A percentile compares a stretch with the other conserved stretches of the same genome.
These are phyloP conservation scores for Globisporangium perplexum DNA, from an alignment of 352 stramenopile species.

Conservation along the genomic window DNA sequence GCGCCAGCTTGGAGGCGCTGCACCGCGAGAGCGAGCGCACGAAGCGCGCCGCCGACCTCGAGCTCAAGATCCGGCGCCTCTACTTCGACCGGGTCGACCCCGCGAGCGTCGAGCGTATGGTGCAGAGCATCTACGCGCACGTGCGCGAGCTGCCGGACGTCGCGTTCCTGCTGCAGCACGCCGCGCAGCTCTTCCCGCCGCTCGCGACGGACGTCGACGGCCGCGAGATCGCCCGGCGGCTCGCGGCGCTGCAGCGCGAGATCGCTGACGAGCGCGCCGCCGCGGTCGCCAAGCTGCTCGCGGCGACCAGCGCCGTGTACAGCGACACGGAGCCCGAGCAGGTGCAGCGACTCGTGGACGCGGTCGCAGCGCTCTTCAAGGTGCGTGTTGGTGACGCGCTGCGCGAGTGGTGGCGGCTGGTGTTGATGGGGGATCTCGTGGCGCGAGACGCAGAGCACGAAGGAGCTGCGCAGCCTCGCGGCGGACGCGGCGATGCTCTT, in stretches of 20 bases:
- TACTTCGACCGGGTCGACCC: slow-evolving; percentile 90
- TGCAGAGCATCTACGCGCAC: slow-evolving; percentile 77
- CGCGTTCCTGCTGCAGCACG: slow-evolving; percentile 80
- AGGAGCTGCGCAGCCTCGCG: slow-evolving; percentile 80
- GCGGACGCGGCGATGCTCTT: slow-evolving; percentile 74
- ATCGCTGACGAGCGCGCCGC: slow-evolving; percentile 49
- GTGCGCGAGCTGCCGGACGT: slow-evolving; percentile 65
- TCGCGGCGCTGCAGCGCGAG: slow-evolving; percentile 64
- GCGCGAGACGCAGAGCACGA: slow-evolving; percentile 67
- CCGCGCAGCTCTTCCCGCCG: slow-evolving; percentile 57
- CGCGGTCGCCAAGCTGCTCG: slow-evolving; percentile 65
- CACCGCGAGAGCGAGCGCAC: slow-evolving; percentile 55
- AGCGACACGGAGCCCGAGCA: slow-evolving; percentile 72
- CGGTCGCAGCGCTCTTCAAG: slow-evolving; percentile 72
- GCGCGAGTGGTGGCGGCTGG: neutral
- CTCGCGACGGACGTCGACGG: slow-evolving; percentile 66
- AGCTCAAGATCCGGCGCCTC: slow-evolving; percentile 86
- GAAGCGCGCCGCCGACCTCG: slow-evolving; percentile 77
- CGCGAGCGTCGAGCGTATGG: slow-evolving; percentile 66
- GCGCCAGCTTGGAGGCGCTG: slow-evolving; percentile 33
- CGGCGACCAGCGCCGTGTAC: slow-evolving; percentile 60
- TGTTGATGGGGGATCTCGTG: no score
- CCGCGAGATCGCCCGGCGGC: slow-evolving; percentile 33
- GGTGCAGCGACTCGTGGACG: slow-evolving; percentile 42
- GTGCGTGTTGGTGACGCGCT: slow-evolving; percentile 13